phyloP scores from a whole-genome alignment of 768 basidiomycete genomes.

The Serendipita sp. region DNA sequence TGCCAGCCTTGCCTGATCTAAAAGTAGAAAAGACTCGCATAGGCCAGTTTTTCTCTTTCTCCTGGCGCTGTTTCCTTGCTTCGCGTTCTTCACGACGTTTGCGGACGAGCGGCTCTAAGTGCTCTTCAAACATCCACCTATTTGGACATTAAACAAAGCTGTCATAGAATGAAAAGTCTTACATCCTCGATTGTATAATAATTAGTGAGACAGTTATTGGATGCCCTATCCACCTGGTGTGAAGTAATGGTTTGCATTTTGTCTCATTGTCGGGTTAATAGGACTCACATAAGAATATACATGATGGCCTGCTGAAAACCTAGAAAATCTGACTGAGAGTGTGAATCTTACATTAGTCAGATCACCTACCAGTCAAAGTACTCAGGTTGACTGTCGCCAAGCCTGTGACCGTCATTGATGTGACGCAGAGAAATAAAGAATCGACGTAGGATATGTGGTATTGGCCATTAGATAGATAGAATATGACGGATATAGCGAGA shows the following conservation, averaged over 20 bases:
- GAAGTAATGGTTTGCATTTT: not conserved
- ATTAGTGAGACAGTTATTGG: not conserved
- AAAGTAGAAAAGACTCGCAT: not conserved
- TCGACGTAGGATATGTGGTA: conserved; percentile 61
- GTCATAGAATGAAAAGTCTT: not conserved
- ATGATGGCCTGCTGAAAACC: not conserved
- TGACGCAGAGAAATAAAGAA: conserved; percentile 59
- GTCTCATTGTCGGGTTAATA: not conserved
- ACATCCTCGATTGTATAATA: not conserved
- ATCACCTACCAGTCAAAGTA: conserved; percentile 29
- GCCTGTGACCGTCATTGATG: conserved; percentile 66
- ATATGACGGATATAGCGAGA: conserved; percentile 57
- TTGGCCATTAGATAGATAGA: conserved; percentile 69
- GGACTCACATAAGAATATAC: not conserved
- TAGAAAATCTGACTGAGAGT: not conserved
- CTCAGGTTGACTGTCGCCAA: conserved; percentile 54
- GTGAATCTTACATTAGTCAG: not conserved
- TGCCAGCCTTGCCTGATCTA: not conserved
- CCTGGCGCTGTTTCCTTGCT: not conserved
- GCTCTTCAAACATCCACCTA: conserved; percentile 1
- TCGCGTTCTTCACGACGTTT: conserved; percentile 1
- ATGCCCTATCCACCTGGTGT: not conserved
- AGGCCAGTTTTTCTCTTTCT: not conserved
- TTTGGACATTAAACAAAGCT: not conserved
- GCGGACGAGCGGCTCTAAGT: conserved; percentile 1